A percentile compares a stretch with the other conserved stretches of the same genome.
Conservation (phyloP, 2,329 filamentous ascomycete genomes). For the Diplodia scrobiculata region DNA sequence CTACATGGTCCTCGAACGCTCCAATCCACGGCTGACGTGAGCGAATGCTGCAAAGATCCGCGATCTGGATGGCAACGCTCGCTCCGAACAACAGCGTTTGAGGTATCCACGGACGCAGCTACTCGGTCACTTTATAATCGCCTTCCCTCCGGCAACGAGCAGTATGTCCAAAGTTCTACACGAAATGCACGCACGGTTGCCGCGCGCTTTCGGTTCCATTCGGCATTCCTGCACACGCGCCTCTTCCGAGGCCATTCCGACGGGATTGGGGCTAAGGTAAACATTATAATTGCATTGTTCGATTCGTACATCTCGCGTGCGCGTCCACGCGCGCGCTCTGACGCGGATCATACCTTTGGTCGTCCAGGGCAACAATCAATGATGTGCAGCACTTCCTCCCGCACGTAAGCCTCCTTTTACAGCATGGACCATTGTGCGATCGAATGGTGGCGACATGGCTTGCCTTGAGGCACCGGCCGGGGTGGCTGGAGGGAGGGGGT, state of each 20-base stretch:
- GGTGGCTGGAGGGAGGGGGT: not conserved
- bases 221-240: not conserved
- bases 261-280: not conserved
- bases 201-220: not conserved
- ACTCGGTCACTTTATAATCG: not conserved
- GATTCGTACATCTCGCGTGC: not conserved
- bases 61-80: not conserved
- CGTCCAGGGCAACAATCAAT: constrained; percentile 4
- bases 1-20: not conserved
- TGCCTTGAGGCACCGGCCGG: not conserved
- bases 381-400: not conserved
- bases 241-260: not conserved
- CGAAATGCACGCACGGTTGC: not conserved
- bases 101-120: not conserved
- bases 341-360: not conserved
- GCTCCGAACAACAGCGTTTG: not conserved
- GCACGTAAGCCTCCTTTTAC: constrained; percentile 9
- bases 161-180: not conserved
- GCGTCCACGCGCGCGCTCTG: not conserved
- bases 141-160: not conserved
- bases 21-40: not conserved
- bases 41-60: not conserved
- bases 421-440: constrained; percentile 5
- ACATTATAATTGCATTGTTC: not conserved
- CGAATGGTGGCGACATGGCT: not conserved